phyloP scores from a whole-genome alignment of 805 yeast genomes.

The Yamadazyma phyllophila region DNA sequence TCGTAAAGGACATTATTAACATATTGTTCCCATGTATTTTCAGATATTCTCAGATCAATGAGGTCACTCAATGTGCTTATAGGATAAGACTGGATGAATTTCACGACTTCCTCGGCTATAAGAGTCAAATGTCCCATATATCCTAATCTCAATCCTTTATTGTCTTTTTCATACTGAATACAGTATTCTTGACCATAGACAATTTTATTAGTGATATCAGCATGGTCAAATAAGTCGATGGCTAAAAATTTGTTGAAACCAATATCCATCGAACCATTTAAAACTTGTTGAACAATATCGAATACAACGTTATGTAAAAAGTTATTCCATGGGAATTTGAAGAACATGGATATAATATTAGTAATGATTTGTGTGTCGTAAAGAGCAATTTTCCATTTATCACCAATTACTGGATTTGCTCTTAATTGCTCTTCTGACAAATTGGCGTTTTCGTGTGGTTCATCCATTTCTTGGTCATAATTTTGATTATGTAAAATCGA shows the following conservation, averaged over 20 bases:
- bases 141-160: constrained; percentile 68
- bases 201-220: constrained; percentile 41
- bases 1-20: constrained; percentile 81
- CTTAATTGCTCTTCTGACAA: constrained; percentile 43
- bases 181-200: constrained; percentile 55
- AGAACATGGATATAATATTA: constrained; percentile 43
- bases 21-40: constrained; percentile 71
- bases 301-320: constrained; percentile 47
- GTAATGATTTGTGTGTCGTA: constrained; percentile 43
- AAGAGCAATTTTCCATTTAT: constrained; percentile 39
- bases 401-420: constrained; percentile 44
- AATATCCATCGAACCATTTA: constrained; percentile 48
- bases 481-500: constrained; percentile 20
- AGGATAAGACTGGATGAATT: constrained; percentile 57
- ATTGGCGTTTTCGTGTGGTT: constrained; percentile 44
- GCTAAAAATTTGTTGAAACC: constrained; percentile 48
- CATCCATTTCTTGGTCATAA: constrained; percentile 35
- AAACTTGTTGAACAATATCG: constrained; percentile 47
- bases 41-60: constrained; percentile 38
- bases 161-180: constrained; percentile 54
- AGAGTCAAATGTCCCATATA: constrained; percentile 95
- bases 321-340: constrained; percentile 47
- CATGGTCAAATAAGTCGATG: constrained; percentile 57
- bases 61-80: constrained; percentile 34
- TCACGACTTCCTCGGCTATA: constrained; percentile 94